Conservation (phyloP, 441 rosid species). For the Omphalea diandra region DNA sequence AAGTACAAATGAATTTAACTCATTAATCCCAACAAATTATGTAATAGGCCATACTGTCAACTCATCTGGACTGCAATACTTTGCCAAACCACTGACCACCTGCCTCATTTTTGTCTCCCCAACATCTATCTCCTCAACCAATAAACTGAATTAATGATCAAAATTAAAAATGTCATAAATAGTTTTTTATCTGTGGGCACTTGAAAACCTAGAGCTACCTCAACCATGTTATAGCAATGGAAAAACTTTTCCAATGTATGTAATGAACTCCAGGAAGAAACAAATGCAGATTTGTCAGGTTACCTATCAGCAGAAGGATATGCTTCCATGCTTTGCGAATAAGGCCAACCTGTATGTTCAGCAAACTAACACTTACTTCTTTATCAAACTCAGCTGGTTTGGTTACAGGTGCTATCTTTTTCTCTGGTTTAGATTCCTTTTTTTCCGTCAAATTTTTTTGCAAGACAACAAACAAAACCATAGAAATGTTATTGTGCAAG, state of each 20-base stretch:
- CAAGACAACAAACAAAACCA: constrained; percentile 23
- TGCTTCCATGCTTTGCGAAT: constrained; percentile 95
- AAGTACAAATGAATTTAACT: background rate
- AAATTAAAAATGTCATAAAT: constrained; percentile 18
- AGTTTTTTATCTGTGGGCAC: background rate
- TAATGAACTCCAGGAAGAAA: constrained; percentile 8
- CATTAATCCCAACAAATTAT: constrained; percentile 7
- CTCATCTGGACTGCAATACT: constrained; percentile 77
- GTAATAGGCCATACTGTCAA: constrained; percentile 53
- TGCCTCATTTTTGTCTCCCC: constrained; percentile 87
- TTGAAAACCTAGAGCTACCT: background rate
- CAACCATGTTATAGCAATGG: background rate
- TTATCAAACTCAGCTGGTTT: constrained; percentile 63
- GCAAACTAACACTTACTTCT: constrained; percentile 86
- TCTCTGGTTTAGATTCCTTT: constrained; percentile 51
- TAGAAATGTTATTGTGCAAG: constrained; percentile 9
- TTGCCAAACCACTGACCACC: constrained; percentile 98
- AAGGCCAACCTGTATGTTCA: constrained; percentile 86
- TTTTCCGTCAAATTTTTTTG: constrained; percentile 52
- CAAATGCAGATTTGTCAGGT: constrained; percentile 23
- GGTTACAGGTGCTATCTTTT: constrained; percentile 56
- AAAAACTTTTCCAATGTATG: background rate
- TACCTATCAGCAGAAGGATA: constrained; percentile 99
- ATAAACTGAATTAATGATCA: constrained; percentile 54
- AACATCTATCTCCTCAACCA: constrained; percentile 95